Conservation (phyloP, 306 rosid species). For the Hippophae tibetana region DNA sequence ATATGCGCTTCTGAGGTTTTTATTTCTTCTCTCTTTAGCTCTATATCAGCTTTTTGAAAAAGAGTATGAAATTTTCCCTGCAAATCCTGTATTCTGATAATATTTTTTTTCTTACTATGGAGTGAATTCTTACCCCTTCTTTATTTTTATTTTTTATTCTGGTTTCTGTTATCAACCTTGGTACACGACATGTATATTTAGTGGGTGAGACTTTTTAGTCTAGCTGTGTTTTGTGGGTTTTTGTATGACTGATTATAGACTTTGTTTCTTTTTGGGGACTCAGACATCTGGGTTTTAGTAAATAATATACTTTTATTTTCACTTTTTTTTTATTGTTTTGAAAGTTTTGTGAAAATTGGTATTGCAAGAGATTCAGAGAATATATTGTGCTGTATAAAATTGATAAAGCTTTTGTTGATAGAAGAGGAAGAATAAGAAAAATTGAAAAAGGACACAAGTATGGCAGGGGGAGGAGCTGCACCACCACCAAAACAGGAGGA, state of each 20-base stretch:
- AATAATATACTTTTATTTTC: not conserved
- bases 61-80: conserved; percentile 14
- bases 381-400: not conserved
- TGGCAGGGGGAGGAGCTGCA: conserved; percentile 65
- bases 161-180: not conserved
- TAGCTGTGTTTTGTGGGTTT: conserved; percentile 13
- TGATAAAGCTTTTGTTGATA: not conserved
- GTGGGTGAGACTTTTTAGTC: not conserved
- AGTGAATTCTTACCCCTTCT: not conserved
- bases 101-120: conserved; percentile 4
- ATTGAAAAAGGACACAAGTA: conserved; percentile 17
- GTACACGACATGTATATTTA: not conserved
- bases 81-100: conserved; percentile 3
- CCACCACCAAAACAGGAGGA: conserved; percentile 89
- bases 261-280: conserved; percentile 9
- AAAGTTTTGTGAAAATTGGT: conserved; percentile 4
- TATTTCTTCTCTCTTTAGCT: conserved; percentile 5
- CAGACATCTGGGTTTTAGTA: conserved; percentile 23
- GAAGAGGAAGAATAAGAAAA: not conserved
- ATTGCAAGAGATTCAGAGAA: not conserved
- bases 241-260: conserved; percentile 7
- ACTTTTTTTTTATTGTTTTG: conserved; percentile 10
- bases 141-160: not conserved
- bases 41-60: conserved; percentile 13
- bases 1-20: conserved; percentile 17